Base-by-base conservation (phyloP, 1,284 basidiomycete genomes). In the Ustilago shanxiensis region DNA sequence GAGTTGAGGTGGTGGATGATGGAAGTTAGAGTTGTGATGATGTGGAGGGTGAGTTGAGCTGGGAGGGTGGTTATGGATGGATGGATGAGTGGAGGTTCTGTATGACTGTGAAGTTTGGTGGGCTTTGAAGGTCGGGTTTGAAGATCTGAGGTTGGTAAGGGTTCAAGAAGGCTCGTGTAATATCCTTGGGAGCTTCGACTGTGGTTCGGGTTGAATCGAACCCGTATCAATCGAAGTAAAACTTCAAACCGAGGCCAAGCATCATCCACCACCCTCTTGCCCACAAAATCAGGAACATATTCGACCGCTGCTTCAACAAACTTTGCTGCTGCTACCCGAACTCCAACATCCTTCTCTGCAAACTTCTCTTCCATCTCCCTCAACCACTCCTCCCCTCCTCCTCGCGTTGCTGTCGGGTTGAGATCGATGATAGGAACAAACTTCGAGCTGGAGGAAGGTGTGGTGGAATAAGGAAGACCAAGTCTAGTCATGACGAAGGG, bases 401-500 rank as follows among this genome's bases (percentile, higher is more conserved):
- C 51, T 11, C 31, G 11, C 31, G 54, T 16, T 3, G 50, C 8
- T 0, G 55, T 29, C 7, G 60, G 64, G 11, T 51, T 47, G 20
- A 64, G 44, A 16, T 75, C 72, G 58, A 76, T 61, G 35, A 76
- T 76, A 29, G 68, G 60, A 5, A 9, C 11, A 0, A 71, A 31
- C 33, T 56, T 41, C 9, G 60, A 26, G 16, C 57, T 60, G 2
- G 57, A 54, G 1, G 54, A 26, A 14, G 51, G 24, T 7, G 50
- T 18, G 33, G 22, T 59, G 5, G 74, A 72, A 41, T 72, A 72
- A 9, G 61, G 11, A 0, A 55, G 28, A 0, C 83, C 83, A 1
- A 86, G 72, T 7, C 84, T 73, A 0, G 78, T 74, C 60, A 85
- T 67, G 22, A 86, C 39, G 11, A 77, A 62, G 0, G 84, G 84